These are phyloP conservation scores for Asclepias syriaca DNA, from an alignment of 257 asterid genomes.

Conservation along the genomic window DNA sequence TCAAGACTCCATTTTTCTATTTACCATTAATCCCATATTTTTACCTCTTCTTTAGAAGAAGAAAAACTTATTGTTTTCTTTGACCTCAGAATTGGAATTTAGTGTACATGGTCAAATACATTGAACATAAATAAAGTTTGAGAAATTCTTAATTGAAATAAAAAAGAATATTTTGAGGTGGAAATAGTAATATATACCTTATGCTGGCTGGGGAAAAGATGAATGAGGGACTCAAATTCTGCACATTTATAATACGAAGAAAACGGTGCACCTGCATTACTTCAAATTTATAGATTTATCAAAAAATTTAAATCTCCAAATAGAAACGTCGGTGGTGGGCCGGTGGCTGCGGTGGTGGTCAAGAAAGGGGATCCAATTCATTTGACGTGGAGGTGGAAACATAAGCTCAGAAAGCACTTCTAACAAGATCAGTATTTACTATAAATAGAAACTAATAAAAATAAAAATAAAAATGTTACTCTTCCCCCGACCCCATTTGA, in stretches of 20 bases:
- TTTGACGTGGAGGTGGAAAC: slow-evolving; percentile 12
- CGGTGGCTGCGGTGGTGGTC: too few relatives aligned
- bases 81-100: not conserved
- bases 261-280: not conserved
- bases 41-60: too few relatives aligned
- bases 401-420: slow-evolving; percentile 11
- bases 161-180: too few relatives aligned
- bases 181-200: too few relatives aligned
- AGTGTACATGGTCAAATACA: not conserved
- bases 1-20: not conserved
- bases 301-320: too few relatives aligned
- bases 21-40: too few relatives aligned
- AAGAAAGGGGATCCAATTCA: slow-evolving; percentile 1
- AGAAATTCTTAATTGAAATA: too few relatives aligned
- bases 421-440: slow-evolving; percentile 21
- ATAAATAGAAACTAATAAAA: slow-evolving; percentile 15
- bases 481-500: slow-evolving; percentile 6
- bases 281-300: too few relatives aligned
- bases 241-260: not conserved
- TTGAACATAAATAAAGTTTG: too few relatives aligned
- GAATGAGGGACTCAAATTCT: not conserved
- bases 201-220: not conserved
- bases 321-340: not conserved
- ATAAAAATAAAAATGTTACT: not conserved
- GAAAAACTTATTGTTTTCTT: not conserved